Percentiles rank a stretch among this genome's conserved stretches.
These are phyloP conservation scores for Calonectria hawksworthii DNA, from an alignment of 2,329 filamentous ascomycete species.

Conservation along the genomic window DNA sequence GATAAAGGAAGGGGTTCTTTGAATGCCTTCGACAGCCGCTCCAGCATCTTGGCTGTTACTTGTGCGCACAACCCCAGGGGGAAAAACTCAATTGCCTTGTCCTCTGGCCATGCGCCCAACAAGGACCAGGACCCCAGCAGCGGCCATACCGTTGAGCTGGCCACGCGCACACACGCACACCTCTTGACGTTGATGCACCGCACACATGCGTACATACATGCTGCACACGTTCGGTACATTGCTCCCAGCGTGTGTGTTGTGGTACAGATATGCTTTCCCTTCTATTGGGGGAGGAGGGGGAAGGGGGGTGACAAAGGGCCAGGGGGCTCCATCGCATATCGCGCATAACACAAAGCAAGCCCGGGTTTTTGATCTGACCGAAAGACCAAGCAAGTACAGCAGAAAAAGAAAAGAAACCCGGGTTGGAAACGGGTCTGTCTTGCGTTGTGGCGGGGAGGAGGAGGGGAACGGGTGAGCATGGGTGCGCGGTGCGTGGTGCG, in stretches of 20 bases:
- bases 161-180: constrained; percentile 31
- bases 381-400: not conserved
- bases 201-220: constrained; percentile 10
- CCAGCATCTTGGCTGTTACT: constrained; percentile 15
- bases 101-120: constrained; percentile 39
- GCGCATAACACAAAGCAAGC: constrained; percentile 20
- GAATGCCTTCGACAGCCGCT: constrained; percentile 16
- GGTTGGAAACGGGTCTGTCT: constrained; percentile 10
- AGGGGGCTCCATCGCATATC: constrained; percentile 21
- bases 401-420: constrained; percentile 1
- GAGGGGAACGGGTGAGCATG: constrained; percentile 4
- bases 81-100: constrained; percentile 29
- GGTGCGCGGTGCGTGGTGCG: constrained; percentile 10
- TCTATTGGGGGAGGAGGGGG: not conserved
- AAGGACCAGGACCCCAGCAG: constrained; percentile 38
- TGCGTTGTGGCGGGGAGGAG: constrained; percentile 4
- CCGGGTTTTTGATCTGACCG: constrained; percentile 21
- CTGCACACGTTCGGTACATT: constrained; percentile 23
- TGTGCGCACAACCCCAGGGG: constrained; percentile 35
- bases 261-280: constrained; percentile 1
- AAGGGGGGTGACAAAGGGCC: not conserved
- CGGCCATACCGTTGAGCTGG: constrained; percentile 34
- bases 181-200: not conserved
- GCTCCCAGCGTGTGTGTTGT: not conserved
- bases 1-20: constrained; percentile 8